Conservation (phyloP, 345 rosid species). For the Lepidium aucheri region DNA sequence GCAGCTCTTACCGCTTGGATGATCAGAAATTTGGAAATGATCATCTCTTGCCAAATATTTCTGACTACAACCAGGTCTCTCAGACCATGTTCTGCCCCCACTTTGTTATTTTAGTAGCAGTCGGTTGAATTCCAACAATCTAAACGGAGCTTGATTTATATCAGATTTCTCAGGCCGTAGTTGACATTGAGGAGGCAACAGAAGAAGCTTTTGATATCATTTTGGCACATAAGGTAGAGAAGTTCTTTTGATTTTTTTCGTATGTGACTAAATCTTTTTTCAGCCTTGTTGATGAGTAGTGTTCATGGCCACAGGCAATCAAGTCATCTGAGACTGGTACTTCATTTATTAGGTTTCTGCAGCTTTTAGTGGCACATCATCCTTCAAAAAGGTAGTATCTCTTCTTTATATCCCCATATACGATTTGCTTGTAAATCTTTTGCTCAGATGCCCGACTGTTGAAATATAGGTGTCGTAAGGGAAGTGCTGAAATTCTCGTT, state of each 20-base stretch:
- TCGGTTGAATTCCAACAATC: background rate
- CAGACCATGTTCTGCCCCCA: background rate
- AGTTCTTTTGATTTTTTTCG: background rate
- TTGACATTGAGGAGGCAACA: slow-evolving; percentile 94
- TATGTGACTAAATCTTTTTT: background rate
- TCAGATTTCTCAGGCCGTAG: slow-evolving; percentile 78
- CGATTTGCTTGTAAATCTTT: slow-evolving; percentile 9
- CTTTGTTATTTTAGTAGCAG: background rate
- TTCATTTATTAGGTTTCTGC: slow-evolving; percentile 72
- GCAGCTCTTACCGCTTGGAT: slow-evolving; percentile 76
- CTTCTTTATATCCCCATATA: background rate
- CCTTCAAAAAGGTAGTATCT: slow-evolving; percentile 72
- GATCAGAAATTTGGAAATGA: slow-evolving; percentile 79
- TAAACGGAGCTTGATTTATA: slow-evolving; percentile 11
- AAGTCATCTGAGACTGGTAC: slow-evolving; percentile 56
- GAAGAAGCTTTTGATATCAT: slow-evolving; percentile 72
- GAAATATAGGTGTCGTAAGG: slow-evolving; percentile 82
- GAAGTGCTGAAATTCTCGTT: slow-evolving; percentile 78
- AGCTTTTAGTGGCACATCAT: slow-evolving; percentile 87
- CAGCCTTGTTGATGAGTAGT: slow-evolving; percentile 5
- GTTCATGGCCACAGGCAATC: slow-evolving; percentile 54
- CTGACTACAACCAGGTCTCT: slow-evolving; percentile 77
- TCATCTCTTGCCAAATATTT: slow-evolving; percentile 51
- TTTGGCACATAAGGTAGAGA: slow-evolving; percentile 55
- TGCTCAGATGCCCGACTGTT: slow-evolving; percentile 6